Conservation (phyloP, 176 grass and related monocot genomes). For the Oryza coarctata region DNA sequence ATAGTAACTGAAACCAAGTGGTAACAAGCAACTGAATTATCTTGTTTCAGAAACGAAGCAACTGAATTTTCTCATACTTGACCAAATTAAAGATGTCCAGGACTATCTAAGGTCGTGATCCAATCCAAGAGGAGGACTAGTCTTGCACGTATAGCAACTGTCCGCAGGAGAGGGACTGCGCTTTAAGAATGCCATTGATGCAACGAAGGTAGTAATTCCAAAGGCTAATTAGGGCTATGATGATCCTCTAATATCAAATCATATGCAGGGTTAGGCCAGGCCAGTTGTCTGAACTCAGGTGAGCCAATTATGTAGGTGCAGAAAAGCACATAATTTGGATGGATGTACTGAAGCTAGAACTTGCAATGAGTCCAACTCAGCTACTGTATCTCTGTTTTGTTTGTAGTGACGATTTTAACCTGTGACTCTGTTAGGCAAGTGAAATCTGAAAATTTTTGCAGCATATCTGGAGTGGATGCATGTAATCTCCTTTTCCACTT, state of each 20-base stretch:
- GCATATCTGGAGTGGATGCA: not conserved
- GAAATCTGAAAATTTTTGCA: not conserved
- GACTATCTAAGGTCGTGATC: not conserved
- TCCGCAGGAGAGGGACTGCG: constrained; percentile 13
- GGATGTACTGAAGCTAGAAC: not conserved
- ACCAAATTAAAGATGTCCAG: not conserved
- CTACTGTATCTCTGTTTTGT: not conserved
- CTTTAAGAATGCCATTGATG: constrained; percentile 11
- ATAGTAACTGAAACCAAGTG: not conserved
- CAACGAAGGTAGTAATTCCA: not conserved
- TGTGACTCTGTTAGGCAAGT: not conserved
- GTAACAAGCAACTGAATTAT: not conserved
- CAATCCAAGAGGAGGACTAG: not conserved
- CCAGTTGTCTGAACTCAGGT: constrained; percentile 15
- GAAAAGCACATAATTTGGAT: not conserved
- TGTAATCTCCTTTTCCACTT: not conserved
- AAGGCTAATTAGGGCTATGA: not conserved
- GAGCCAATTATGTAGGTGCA: constrained; percentile 8
- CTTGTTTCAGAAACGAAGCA: not conserved
- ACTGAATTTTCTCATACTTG: not conserved
- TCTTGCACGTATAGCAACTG: not conserved
- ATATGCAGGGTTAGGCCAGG: not conserved
- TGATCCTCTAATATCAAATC: constrained; percentile 18
- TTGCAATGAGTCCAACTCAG: not conserved
- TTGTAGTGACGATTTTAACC: not conserved